Conservation (phyloP, 345 rosid species). For the Linum lewisii region DNA sequence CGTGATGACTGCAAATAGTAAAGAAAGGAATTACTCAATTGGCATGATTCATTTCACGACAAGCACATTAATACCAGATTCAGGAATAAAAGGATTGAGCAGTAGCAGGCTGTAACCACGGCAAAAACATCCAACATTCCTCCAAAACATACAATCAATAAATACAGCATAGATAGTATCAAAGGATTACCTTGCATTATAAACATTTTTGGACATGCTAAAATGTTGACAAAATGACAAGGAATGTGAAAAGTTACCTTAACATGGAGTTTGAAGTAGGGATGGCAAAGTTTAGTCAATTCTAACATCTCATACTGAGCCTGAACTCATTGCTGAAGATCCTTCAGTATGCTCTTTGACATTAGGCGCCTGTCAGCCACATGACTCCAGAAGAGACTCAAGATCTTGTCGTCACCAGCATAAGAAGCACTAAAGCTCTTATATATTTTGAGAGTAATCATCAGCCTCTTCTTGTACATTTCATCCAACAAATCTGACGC, state of each 20-base stretch:
- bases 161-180: constrained; percentile 2
- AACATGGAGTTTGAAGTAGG: neutral
- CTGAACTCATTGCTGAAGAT: constrained; percentile 18
- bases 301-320: neutral
- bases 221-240: neutral
- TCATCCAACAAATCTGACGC: constrained; percentile 48
- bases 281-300: neutral
- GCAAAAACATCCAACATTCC: neutral
- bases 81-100: neutral
- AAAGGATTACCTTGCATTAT: constrained; percentile 58
- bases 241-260: neutral
- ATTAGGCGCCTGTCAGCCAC: constrained; percentile 51
- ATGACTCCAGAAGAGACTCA: constrained; percentile 66
- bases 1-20: constrained; percentile 59
- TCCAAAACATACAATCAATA: neutral
- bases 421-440: constrained; percentile 50
- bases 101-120: neutral
- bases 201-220: too few relatives aligned
- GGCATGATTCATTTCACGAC: neutral
- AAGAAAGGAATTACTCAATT: neutral
- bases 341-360: constrained; percentile 53
- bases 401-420: constrained; percentile 36
- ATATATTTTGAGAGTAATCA: constrained; percentile 63
- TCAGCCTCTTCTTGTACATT: constrained; percentile 67
- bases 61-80: neutral